These are phyloP conservation scores for Polychaeton citri DNA, from an alignment of 2,329 filamentous ascomycete species.

Conservation along the genomic window DNA sequence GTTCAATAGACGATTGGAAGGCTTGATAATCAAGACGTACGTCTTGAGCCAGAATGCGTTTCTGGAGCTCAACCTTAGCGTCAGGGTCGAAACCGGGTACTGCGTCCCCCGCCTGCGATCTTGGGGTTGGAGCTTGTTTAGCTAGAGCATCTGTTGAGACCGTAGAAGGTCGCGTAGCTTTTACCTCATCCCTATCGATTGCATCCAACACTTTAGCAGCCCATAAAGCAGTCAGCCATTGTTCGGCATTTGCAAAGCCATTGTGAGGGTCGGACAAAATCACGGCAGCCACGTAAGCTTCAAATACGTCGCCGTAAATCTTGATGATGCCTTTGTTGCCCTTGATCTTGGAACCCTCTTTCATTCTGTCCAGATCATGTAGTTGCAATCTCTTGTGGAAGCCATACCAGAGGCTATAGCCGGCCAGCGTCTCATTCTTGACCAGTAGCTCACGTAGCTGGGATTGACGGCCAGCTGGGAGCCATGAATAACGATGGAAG, in stretches of 20 bases:
- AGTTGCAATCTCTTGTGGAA: conserved; percentile 52
- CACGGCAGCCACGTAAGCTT: conserved; percentile 74
- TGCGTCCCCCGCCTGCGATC: conserved; percentile 1
- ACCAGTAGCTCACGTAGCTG: conserved; percentile 68
- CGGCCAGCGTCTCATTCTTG: conserved; percentile 63
- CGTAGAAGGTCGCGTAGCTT: conserved; percentile 3
- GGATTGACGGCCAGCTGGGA: conserved; percentile 55
- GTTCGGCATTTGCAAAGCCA: conserved; percentile 48
- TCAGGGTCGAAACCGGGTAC: conserved; percentile 19
- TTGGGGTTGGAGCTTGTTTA: conserved; percentile 4
- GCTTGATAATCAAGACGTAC: conserved; percentile 34
- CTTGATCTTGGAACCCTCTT: conserved; percentile 10
- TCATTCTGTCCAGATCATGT: conserved; percentile 21
- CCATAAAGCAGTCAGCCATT: conserved; percentile 70
- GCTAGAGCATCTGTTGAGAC: background rate
- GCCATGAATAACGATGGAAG: conserved; percentile 53
- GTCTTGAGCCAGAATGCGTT: conserved; percentile 18
- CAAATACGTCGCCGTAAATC: conserved; percentile 74
- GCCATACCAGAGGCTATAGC: conserved; percentile 56
- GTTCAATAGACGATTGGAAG: conserved; percentile 38
- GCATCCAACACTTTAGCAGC: conserved; percentile 44
- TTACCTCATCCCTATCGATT: conserved; percentile 2
- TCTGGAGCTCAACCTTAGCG: conserved; percentile 27
- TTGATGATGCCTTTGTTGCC: conserved; percentile 50
- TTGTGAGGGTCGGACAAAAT: conserved; percentile 52